Evolutionary conservation across 2,329 filamentous ascomycete species (phyloP).

Genomic region (Alternaria tenuissima): DNA sequence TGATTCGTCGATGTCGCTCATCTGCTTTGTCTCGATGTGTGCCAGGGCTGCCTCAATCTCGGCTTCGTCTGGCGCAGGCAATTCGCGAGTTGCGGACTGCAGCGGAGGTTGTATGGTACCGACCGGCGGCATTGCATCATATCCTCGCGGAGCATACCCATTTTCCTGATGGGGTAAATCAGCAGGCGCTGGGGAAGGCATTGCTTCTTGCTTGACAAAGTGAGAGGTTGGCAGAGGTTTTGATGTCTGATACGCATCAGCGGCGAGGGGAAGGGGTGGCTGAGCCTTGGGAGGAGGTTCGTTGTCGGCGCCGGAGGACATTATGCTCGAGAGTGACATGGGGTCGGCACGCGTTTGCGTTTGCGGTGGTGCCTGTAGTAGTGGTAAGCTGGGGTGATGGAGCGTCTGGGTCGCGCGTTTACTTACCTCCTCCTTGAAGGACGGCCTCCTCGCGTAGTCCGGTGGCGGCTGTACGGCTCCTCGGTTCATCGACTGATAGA

Average conservation of each 20-base stretch:
- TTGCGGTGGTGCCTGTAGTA: slow-evolving; percentile 66
- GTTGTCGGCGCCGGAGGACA: slow-evolving; percentile 81
- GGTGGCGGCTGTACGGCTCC: slow-evolving; percentile 48
- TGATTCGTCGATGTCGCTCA: slow-evolving; percentile 64
- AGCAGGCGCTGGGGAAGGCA: slow-evolving; percentile 40
- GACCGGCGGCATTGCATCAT: slow-evolving; percentile 37
- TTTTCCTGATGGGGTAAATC: slow-evolving; percentile 33
- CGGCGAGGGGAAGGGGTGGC: slow-evolving; percentile 43
- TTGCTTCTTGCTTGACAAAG: slow-evolving; percentile 48
- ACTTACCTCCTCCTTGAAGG: slow-evolving; percentile 49
- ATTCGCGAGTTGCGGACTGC: slow-evolving; percentile 34
- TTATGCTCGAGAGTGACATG: slow-evolving; percentile 96
- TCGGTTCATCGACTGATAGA: slow-evolving; percentile 43
- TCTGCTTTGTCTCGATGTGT: slow-evolving; percentile 64
- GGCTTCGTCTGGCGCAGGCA: slow-evolving; percentile 61
- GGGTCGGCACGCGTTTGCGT: slow-evolving; percentile 84
- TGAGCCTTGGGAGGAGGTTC: slow-evolving; percentile 67
- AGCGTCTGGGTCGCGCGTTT: slow-evolving; percentile 1
- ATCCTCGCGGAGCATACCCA: slow-evolving; percentile 25
- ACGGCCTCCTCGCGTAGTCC: slow-evolving; percentile 41
- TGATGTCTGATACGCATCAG: slow-evolving; percentile 30
- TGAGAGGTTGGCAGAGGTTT: slow-evolving; percentile 34
- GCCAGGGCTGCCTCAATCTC: slow-evolving; percentile 73
- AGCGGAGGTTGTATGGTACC: slow-evolving; percentile 25
- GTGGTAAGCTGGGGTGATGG: slow-evolving; percentile 28